Conservation (phyloP, 2,329 filamentous ascomycete genomes). For the Clonostachys sp. region DNA sequence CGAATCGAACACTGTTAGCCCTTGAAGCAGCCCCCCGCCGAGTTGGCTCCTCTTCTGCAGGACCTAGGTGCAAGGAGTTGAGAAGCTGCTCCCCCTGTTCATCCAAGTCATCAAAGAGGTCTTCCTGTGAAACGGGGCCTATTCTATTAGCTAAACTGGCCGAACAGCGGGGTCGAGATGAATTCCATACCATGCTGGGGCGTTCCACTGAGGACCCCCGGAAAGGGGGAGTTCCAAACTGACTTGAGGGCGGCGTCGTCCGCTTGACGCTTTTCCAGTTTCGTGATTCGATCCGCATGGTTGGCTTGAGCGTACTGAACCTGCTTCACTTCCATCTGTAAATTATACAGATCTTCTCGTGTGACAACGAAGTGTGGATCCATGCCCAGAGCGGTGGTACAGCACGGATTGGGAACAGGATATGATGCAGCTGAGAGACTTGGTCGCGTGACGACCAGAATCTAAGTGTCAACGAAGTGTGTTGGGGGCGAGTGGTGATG, state of each 20-base stretch:
- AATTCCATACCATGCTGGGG: constrained; percentile 75
- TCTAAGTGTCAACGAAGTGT: no score
- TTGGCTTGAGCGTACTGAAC: constrained; percentile 58
- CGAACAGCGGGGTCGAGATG: background rate
- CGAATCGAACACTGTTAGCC: constrained; percentile 95
- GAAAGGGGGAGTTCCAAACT: constrained; percentile 92
- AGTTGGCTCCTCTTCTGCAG: constrained; percentile 77
- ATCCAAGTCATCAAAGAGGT: constrained; percentile 87
- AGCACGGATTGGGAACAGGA: no score
- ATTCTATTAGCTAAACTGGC: constrained; percentile 2
- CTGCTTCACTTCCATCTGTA: constrained; percentile 69
- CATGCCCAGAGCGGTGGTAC: constrained; percentile 40
- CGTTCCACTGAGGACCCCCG: constrained; percentile 76
- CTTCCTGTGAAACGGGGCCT: constrained; percentile 76
- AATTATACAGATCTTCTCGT: constrained; percentile 62
- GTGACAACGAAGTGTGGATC: constrained; percentile 56
- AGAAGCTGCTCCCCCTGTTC: constrained; percentile 79
- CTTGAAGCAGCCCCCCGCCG: constrained; percentile 83
- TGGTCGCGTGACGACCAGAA: no score
- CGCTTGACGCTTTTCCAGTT: constrained; percentile 62
- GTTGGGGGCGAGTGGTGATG: no score
- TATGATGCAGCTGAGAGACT: no score
- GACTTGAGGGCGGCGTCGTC: constrained; percentile 71
- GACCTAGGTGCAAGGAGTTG: constrained; percentile 75
- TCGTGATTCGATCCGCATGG: constrained; percentile 56